Evolutionary conservation across 2,329 filamentous ascomycete genomes (phyloP).

Genomic region (Fusarium sp.): DNA sequence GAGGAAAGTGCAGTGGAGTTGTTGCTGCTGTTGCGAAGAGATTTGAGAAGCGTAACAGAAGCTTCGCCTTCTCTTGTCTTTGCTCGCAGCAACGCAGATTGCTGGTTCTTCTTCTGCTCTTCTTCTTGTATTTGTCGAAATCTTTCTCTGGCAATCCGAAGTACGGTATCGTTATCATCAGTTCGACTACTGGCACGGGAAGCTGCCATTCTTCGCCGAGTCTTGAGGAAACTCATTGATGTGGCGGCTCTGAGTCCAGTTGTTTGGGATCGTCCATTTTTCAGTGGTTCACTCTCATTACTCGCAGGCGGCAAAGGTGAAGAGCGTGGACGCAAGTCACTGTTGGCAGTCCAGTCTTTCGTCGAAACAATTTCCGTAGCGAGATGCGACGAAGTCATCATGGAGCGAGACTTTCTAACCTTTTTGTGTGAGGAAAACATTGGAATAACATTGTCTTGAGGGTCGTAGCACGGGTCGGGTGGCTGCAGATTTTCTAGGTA

Average conservation of each 20-base stretch:
- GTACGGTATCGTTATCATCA: constrained; percentile 51
- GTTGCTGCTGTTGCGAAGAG: constrained; percentile 62
- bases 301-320: constrained; percentile 22
- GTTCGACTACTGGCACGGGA: constrained; percentile 33
- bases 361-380: constrained; percentile 26
- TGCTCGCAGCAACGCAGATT: constrained; percentile 60
- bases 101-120: constrained; percentile 54
- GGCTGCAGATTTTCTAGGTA: constrained; percentile 47
- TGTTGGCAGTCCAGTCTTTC: constrained; percentile 18
- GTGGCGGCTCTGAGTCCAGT: constrained; percentile 59
- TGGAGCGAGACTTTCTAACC: constrained; percentile 67
- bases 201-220: constrained; percentile 46
- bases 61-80: constrained; percentile 53
- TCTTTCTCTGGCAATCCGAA: constrained; percentile 54
- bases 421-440: constrained; percentile 62
- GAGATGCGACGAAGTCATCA: constrained; percentile 57
- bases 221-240: constrained; percentile 66
- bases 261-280: constrained; percentile 2
- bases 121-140: constrained; percentile 54
- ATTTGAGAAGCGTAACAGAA: constrained; percentile 59
- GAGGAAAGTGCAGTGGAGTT: constrained; percentile 52
- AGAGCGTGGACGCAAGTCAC: constrained; percentile 11
- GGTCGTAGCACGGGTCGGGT: constrained; percentile 59
- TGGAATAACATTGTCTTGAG: constrained; percentile 62
- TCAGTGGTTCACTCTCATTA: constrained; percentile 49